Base-by-base conservation (phyloP, 139 green algal species). In the Coelastrella sp. region DNA sequence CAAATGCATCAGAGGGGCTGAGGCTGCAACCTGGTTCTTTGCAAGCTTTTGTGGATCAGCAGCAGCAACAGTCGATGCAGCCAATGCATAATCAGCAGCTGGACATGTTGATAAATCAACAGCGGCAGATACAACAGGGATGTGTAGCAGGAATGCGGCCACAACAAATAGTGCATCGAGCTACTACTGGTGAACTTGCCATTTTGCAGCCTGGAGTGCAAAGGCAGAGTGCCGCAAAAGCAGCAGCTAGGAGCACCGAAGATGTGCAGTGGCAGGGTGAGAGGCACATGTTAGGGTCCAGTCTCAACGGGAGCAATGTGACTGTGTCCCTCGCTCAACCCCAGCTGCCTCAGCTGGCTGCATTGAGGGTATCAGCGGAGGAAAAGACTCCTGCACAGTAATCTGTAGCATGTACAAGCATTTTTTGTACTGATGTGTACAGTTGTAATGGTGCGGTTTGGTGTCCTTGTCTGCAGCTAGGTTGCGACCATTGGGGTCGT, bases 331-430 rank as follows among this genome's bases (percentile, higher is more conserved):
- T 80, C 17, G 57, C 20, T 20, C 68, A 88, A 32, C 83, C 47
- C 32, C 83, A 80, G 19, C 83, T 88, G 66, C 83, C 83, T 5
- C 83, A 88, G 68, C 7, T 88, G 20, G 83, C 68, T 54, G 68
- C 68, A 57, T 17, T 88, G 66, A 66, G 83, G 68, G 68, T 88
- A 11, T 65, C 82, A 56, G 16, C 16, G 61, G 10, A 71, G 61
- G 11, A 71, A 17, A 6, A 22, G 68, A 23, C 16, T 32, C 17
- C 5, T 47, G 32, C 32, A 47, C 32, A 47, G 32, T 47, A 47
- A 47, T 47, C 32, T 47, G 32, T 47, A 47, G 32, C 32, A 47
- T 47, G 32, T 47, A 47, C 32, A 47, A 47, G 32, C 32, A 47
- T 47, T 47, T 47, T 47, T 47, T 47, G 32, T 47, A 47, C 32